Evolutionary conservation across 1,284 basidiomycete genomes (phyloP).

Genomic region (Chalciporus sp.): DNA sequence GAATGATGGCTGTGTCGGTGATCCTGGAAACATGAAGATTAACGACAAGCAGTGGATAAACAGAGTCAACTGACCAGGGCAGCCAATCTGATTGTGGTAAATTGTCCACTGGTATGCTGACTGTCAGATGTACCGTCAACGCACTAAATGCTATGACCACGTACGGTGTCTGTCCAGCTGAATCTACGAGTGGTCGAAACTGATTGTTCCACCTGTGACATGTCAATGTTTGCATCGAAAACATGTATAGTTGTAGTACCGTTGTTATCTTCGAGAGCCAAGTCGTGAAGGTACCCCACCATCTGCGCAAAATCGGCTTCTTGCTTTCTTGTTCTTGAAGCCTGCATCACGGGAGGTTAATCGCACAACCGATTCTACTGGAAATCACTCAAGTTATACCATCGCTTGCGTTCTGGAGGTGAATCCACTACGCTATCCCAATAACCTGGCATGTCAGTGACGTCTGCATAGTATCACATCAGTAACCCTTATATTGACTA

Average conservation of each 20-base stretch:
- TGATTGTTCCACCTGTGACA: not conserved
- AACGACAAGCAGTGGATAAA: too few species aligned
- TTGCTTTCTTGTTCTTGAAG: constrained; percentile 5
- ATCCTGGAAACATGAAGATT: not conserved
- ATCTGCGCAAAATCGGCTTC: not conserved
- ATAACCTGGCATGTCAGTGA: constrained; percentile 9
- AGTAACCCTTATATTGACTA: not conserved
- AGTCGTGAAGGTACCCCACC: constrained; percentile 1
- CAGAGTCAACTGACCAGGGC: not conserved
- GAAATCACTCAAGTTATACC: not conserved
- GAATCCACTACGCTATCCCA: constrained; percentile 12
- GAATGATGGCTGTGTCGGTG: not conserved
- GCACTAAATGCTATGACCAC: not conserved
- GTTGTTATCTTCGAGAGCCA: constrained; percentile 3
- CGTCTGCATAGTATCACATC: not conserved
- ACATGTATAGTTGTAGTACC: not conserved
- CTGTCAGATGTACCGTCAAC: not conserved
- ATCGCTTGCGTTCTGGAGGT: constrained; percentile 8
- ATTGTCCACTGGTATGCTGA: not conserved
- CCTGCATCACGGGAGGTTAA: not conserved
- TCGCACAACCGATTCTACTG: too few species aligned
- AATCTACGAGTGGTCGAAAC: not conserved
- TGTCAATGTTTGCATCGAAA: not conserved
- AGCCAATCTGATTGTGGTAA: not conserved
- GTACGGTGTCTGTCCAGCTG: not conserved